Base-by-base conservation (phyloP, 169 alveolate species). In the Condylostoma magnum region DNA sequence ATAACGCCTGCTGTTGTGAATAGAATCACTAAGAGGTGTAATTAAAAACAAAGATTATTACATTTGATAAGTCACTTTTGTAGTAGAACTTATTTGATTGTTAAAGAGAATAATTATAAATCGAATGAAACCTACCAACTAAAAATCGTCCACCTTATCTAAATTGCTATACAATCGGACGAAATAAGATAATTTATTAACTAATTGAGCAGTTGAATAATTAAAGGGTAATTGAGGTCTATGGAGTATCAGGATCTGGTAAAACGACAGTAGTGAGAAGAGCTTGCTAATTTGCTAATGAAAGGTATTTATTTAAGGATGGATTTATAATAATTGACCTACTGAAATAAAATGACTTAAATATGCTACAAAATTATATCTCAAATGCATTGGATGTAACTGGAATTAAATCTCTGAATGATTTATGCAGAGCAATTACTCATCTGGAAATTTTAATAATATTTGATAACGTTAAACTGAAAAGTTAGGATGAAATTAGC, bases 241-340 rank as follows among this genome's bases (percentile, higher is more conserved):
- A 44, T 33, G 90, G 90, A 0, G n/a, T 4, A 18, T 69, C 66
- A 25, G 90, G 86, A 0, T 38, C 65, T 28, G 90, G 90, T 3
- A 77, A 76, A 41, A 63, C 77, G 41, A 70, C 54, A 28, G 47
- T 83, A 27, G 84, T 78, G 5, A 77, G 73, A 38, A 53, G 72
- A 18, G 85, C 86, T 10, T 83, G 79, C 1, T 67, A 78, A 54
- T 83, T 78, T 34, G 46, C 34, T 8, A 53, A 77, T 46, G 84
- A 83, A 27, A 15, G 90, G 60, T 74, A 81, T 31, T 50, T 54
- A 15, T 83, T 72, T 52, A 55, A 31, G 30, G 81, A 83, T 37
- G 90, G 90, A 0, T 82, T 77, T 8, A 67, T 77, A 22, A 78
- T 70, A 63, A 37, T 83, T 5, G 86, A 83, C 55, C 46, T 77